Conservation (phyloP, 164 flowering plant genomes). For the Protea cynaroides region DNA sequence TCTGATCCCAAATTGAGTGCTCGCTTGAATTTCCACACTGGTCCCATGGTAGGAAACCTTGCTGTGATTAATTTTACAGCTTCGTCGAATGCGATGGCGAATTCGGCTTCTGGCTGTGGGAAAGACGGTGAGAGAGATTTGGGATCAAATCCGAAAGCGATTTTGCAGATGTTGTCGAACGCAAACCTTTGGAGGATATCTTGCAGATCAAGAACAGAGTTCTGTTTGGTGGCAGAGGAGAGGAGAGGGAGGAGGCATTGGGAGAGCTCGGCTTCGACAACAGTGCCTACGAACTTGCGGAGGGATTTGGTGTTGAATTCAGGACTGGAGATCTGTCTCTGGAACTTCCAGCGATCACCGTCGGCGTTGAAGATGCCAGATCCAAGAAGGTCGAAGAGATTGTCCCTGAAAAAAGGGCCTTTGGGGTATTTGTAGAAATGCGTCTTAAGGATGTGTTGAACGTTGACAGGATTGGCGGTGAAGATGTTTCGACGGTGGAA, state of each 20-base stretch:
- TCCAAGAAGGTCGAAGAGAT: slow-evolving; percentile 35
- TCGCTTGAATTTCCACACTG: slow-evolving; percentile 24
- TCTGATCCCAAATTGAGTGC: slow-evolving; percentile 29
- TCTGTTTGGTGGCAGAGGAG: slow-evolving; percentile 17
- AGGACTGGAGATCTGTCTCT: slow-evolving; percentile 40
- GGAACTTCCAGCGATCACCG: slow-evolving; percentile 48
- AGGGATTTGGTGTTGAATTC: slow-evolving; percentile 51
- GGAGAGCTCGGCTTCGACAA: slow-evolving; percentile 36
- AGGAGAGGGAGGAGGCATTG: slow-evolving; percentile 38
- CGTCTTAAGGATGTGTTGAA: slow-evolving; percentile 50
- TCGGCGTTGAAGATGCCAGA: slow-evolving; percentile 40
- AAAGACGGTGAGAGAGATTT: slow-evolving; percentile 27
- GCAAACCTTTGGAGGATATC: slow-evolving; percentile 54
- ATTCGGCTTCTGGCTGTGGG: slow-evolving; percentile 12
- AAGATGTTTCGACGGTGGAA: slow-evolving; percentile 20
- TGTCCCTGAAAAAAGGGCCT: slow-evolving; percentile 12
- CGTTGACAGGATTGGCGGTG: slow-evolving; percentile 47
- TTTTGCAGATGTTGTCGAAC: slow-evolving; percentile 48
- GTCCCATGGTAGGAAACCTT: no score
- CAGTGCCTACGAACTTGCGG: slow-evolving; percentile 30
- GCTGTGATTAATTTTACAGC: slow-evolving; percentile 7
- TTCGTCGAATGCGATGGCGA: slow-evolving; percentile 22
- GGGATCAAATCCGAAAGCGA: slow-evolving; percentile 54
- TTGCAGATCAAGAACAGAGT: slow-evolving; percentile 36
- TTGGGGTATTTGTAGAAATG: slow-evolving; percentile 37